Conservation (phyloP, 495 filamentous ascomycete genomes). For the Sordaria brevicollis region DNA sequence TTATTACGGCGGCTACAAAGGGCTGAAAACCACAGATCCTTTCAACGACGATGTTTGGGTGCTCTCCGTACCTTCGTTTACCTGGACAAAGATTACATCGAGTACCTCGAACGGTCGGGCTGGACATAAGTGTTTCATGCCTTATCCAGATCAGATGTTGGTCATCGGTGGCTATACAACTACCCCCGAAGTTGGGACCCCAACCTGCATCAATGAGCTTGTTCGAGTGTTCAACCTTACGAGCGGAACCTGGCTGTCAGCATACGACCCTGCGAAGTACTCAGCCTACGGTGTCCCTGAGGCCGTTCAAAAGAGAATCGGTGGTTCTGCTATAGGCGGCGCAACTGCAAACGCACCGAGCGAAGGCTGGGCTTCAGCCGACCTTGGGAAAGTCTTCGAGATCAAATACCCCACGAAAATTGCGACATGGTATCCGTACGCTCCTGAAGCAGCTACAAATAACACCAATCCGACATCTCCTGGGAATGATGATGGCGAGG, state of each 20-base stretch:
- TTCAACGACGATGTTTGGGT: slow-evolving; percentile 62
- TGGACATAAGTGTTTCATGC: slow-evolving; percentile 54
- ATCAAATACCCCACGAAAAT: slow-evolving; percentile 49
- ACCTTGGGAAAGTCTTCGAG: slow-evolving; percentile 42
- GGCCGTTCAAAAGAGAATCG: slow-evolving; percentile 46
- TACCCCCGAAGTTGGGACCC: slow-evolving; percentile 4
- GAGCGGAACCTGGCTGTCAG: slow-evolving; percentile 41
- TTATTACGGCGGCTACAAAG: slow-evolving; percentile 62
- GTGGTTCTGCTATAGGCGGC: slow-evolving; percentile 49
- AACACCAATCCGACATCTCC: slow-evolving; percentile 10
- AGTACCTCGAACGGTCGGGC: slow-evolving; percentile 42
- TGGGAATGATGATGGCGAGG: not conserved
- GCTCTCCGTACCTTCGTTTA: slow-evolving; percentile 64
- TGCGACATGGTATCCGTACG: slow-evolving; percentile 51
- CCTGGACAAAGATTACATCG: slow-evolving; percentile 53
- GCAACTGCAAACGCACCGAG: slow-evolving; percentile 41
- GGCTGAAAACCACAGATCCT: slow-evolving; percentile 21
- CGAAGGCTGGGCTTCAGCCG: slow-evolving; percentile 39
- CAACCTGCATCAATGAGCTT: slow-evolving; percentile 43
- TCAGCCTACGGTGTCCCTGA: slow-evolving; percentile 52
- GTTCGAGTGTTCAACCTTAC: slow-evolving; percentile 58
- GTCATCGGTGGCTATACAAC: slow-evolving; percentile 47
- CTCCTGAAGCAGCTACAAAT: slow-evolving; percentile 16
- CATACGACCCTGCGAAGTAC: slow-evolving; percentile 50
- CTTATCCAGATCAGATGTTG: slow-evolving; percentile 67